A percentile compares a stretch with the other conserved stretches of the same genome.
phyloP scores from a whole-genome alignment of 768 basidiomycete species.

The Leccinum ochraceum region DNA sequence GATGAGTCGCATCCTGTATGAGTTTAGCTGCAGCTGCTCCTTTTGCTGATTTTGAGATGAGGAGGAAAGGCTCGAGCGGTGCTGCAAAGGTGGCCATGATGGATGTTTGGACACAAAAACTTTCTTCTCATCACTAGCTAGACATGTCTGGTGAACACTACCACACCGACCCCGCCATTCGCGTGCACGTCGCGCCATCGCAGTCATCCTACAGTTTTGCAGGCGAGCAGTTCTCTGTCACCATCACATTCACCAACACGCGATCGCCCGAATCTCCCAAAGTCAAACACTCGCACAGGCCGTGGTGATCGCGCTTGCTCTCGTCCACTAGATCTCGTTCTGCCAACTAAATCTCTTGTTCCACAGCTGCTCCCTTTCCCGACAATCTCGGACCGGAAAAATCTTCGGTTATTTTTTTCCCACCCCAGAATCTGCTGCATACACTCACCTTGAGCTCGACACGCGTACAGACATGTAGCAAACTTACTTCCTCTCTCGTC shows the following conservation, averaged over 20 bases:
- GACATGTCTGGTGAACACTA: constrained; percentile 26
- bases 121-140: not conserved
- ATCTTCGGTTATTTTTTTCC: too few relatives aligned
- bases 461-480: too few relatives aligned
- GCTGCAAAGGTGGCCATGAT: constrained; percentile 52
- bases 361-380: too few relatives aligned
- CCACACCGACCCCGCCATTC: constrained; percentile 50
- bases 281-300: constrained; percentile 52
- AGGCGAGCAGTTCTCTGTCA: constrained; percentile 83
- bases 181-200: constrained; percentile 73
- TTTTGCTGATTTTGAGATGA: constrained; percentile 90
- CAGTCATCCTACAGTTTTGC: constrained; percentile 94
- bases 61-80: constrained; percentile 85
- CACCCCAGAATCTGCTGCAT: too few relatives aligned
- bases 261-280: constrained; percentile 49
- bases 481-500: too few relatives aligned
- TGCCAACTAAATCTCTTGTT: too few relatives aligned
- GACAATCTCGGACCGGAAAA: too few relatives aligned
- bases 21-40: constrained; percentile 93
- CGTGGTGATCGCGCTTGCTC: too few relatives aligned
- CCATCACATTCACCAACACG: constrained; percentile 85
- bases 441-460: too few relatives aligned
- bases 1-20: constrained; percentile 81
- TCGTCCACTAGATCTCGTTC: too few relatives aligned
- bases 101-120: constrained; percentile 21